These are phyloP conservation scores for Nakataea oryzae DNA, from an alignment of 2,329 filamentous ascomycete genomes.

Conservation along the genomic window DNA sequence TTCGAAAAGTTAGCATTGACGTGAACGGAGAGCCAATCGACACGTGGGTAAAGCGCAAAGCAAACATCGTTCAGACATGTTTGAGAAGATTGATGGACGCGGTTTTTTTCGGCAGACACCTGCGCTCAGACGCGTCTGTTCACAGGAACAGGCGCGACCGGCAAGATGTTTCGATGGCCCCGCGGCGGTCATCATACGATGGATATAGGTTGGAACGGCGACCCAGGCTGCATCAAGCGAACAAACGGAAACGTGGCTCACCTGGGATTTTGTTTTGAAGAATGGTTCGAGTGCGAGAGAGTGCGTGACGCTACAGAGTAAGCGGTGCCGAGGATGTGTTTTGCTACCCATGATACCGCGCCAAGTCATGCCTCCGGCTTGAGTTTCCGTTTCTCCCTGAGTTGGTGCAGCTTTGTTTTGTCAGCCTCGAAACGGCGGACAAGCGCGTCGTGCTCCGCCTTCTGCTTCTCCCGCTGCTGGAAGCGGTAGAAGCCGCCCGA, in stretches of 20 bases:
- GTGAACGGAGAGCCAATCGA: background rate
- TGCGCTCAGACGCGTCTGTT: background rate
- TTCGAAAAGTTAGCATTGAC: background rate
- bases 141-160: background rate
- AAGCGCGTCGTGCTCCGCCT: slow-evolving; percentile 61
- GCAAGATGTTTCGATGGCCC: slow-evolving; percentile 24
- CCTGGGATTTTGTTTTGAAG: background rate
- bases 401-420: slow-evolving; percentile 56
- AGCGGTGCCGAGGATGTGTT: background rate
- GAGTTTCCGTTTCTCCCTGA: slow-evolving; percentile 58
- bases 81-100: slow-evolving; percentile 27
- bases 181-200: slow-evolving; percentile 24
- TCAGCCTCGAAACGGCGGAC: slow-evolving; percentile 68
- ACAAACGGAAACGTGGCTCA: background rate
- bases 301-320: background rate
- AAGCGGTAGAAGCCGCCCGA: slow-evolving; percentile 73
- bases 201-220: background rate
- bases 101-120: slow-evolving; percentile 40
- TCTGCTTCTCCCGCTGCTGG: slow-evolving; percentile 62
- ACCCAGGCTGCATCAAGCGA: background rate
- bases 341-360: background rate
- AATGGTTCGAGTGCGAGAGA: background rate
- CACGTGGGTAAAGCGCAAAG: too few species aligned
- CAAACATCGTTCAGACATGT: slow-evolving; percentile 9
- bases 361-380: slow-evolving; percentile 31